Evolutionary conservation across 441 rosid genomes (phyloP).

Genomic region (Populus hybrid): DNA sequence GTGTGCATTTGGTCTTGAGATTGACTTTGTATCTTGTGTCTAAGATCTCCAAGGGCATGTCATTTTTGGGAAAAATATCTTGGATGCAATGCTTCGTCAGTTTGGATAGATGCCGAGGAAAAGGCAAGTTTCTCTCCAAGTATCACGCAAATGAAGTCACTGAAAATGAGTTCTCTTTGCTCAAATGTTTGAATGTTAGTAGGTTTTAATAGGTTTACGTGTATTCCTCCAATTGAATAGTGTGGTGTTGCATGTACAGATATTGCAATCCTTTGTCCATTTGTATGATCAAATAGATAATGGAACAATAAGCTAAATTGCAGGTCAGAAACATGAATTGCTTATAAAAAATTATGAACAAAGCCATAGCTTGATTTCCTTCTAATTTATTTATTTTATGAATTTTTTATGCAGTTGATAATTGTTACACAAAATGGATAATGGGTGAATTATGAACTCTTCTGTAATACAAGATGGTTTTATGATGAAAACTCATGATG

Average conservation of each 20-base stretch:
- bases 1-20: too few species aligned
- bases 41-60: too few species aligned
- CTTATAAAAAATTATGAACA: not conserved
- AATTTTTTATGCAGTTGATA: conserved; percentile 10
- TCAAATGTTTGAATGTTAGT: too few species aligned
- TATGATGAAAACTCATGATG: conserved; percentile 27
- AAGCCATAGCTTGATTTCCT: conserved; percentile 4
- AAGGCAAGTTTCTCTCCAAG: too few species aligned
- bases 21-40: too few species aligned
- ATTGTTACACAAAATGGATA: conserved; percentile 29
- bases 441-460: conserved; percentile 30
- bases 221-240: not conserved
- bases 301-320: not conserved
- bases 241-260: conserved; percentile 7
- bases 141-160: too few species aligned
- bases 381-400: not conserved
- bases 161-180: too few species aligned
- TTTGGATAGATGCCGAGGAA: too few species aligned
- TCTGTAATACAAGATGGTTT: conserved; percentile 31
- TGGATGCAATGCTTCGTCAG: too few species aligned
- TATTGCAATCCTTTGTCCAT: not conserved
- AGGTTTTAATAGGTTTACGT: too few species aligned
- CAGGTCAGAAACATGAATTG: conserved; percentile 1
- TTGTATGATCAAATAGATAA: conserved; percentile 2
- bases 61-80: too few species aligned